Evolutionary conservation across 2,329 filamentous ascomycete genomes (phyloP), one percentile per base, ranked within the genome.

Genomic region (Didymella pinodella): DNA sequence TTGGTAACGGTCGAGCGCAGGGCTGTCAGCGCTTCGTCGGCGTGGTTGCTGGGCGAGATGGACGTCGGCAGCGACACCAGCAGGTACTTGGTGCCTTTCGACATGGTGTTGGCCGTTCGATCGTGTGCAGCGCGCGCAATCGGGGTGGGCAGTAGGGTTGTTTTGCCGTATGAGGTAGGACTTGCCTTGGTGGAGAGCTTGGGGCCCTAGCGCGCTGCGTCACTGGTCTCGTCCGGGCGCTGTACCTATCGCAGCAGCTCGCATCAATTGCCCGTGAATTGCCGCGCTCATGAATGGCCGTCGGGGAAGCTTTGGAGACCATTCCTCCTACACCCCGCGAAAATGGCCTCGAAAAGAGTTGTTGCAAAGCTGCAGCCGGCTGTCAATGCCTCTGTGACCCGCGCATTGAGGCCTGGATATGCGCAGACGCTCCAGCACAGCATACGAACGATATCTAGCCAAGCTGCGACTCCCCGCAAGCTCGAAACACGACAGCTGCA

Each of bases 51-150:
- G 68, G 92, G 90, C 73, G 93, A 90, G 76, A 94, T 93, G 59
- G 91, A 91, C 67, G 91, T 89, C 59, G 95, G 95, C 63, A 99
- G 86, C 63, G 95, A 98, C 69, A 98, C 85, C 73, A 98, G 86
- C 70, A 93, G 86, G 83, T 96, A 98, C 74, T 88, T 93, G 67
- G 77, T 72, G 63, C 70, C 70, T 64, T 79, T 81, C 49, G 79
- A 80, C 79, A 80, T 80, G 66, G 59, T 69, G 66, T 62, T 64
- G 61, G 64, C 58, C 54, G 54, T 57, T 48, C 56, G 50, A 51
- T 61, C 58, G 61, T 54, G 46, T 51, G 40, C 50, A 41, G 53
- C 48, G 59, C 54, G 62, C 62, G 61, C 61, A 57, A 57, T 63
- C 63, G 64, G 38, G 43, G 20, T 38, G 29, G 59, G 48, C 57